These are phyloP conservation scores for Pseudodiploospora longispora DNA, from an alignment of 2,329 filamentous ascomycete genomes.

Conservation along the genomic window DNA sequence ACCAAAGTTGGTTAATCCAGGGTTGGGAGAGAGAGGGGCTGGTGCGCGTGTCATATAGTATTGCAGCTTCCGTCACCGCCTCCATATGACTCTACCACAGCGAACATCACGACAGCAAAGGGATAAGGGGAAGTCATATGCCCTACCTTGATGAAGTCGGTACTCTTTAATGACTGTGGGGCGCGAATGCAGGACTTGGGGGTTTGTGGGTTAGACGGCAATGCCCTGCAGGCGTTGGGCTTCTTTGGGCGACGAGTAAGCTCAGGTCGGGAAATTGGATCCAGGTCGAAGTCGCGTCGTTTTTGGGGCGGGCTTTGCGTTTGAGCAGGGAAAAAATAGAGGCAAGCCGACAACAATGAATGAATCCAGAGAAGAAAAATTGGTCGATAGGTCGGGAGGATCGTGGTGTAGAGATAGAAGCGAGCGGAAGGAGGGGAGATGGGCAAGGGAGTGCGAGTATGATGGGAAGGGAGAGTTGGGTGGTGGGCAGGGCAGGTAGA, in stretches of 20 bases:
- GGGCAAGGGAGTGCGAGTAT: slow-evolving; percentile 12
- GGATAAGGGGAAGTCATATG: too few relatives aligned
- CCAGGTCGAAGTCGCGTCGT: background rate
- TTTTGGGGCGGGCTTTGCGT: background rate
- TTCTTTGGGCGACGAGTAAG: slow-evolving; percentile 5
- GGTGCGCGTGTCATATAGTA: too few relatives aligned
- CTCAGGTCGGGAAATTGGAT: slow-evolving; percentile 1
- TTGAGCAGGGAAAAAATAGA: background rate
- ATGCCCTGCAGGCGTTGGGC: slow-evolving; percentile 5
- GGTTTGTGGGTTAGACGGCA: background rate
- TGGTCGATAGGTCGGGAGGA: background rate
- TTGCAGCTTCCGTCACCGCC: too few relatives aligned
- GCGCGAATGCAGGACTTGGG: slow-evolving; percentile 6
- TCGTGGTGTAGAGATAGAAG: slow-evolving; percentile 10
- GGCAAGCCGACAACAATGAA: background rate
- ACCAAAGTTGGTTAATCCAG: too few relatives aligned
- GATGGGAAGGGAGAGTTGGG: slow-evolving; percentile 8
- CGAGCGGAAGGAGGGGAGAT: slow-evolving; percentile 11
- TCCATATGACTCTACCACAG: too few relatives aligned
- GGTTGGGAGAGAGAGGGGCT: too few relatives aligned
- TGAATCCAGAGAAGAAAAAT: background rate
- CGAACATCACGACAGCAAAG: too few relatives aligned
- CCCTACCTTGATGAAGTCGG: slow-evolving; percentile 9
- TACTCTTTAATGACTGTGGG: slow-evolving; percentile 7
- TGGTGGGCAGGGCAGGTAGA: slow-evolving; percentile 6